Conservation (phyloP, 2,329 filamentous ascomycete genomes). For the Paecilomyces dactylethromorphus region DNA sequence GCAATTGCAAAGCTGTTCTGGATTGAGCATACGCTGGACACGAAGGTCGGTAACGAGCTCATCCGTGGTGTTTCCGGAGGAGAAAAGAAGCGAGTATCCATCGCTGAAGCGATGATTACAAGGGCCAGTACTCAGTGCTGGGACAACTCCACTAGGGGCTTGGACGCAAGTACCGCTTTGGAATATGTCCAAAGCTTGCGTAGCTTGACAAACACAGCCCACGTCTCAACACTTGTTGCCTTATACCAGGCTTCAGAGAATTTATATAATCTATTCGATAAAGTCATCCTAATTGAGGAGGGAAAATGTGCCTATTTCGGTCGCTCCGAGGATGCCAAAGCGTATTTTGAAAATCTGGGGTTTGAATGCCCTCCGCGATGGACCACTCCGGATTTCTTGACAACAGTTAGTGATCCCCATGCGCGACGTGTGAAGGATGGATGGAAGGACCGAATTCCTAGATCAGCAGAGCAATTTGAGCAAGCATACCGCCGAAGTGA, state of each 20-base stretch:
- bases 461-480: conserved; percentile 51
- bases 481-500: conserved; percentile 45
- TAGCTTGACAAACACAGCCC: conserved; percentile 57
- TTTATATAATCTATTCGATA: conserved; percentile 56
- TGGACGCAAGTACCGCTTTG: conserved; percentile 67
- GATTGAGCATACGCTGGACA: conserved; percentile 64
- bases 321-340: conserved; percentile 53
- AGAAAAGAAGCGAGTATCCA: conserved; percentile 72
- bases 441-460: conserved; percentile 52
- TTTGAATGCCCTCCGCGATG: conserved; percentile 65
- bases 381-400: conserved; percentile 72
- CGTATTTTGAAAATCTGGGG: conserved; percentile 65
- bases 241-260: conserved; percentile 61
- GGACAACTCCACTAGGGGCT: conserved; percentile 68
- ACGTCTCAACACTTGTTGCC: conserved; percentile 58
- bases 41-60: conserved; percentile 69
- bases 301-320: conserved; percentile 71
- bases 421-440: conserved; percentile 52
- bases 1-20: conserved; percentile 67
- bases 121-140: conserved; percentile 62
- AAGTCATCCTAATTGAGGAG: conserved; percentile 60
- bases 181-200: conserved; percentile 66
- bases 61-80: conserved; percentile 66
- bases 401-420: conserved; percentile 61
- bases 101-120: conserved; percentile 69